Evolutionary conservation across 305 asterid genomes (phyloP).

Genomic region (Striga hermonthica): DNA sequence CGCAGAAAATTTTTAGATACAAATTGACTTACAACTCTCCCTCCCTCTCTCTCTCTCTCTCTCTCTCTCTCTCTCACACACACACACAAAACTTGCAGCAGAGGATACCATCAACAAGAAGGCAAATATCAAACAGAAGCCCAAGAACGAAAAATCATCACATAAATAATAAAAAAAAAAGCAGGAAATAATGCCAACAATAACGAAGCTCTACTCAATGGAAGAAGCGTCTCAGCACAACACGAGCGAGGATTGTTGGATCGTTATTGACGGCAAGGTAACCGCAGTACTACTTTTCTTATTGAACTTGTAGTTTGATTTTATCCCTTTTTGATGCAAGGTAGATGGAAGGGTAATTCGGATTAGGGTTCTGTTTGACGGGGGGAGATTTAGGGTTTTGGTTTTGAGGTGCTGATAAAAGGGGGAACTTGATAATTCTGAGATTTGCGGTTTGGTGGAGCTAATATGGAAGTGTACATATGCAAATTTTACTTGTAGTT

Average conservation of each 20-base stretch:
- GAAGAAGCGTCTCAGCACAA: conserved; percentile 75
- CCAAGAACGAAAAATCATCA: background rate
- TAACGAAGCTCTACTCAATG: conserved; percentile 65
- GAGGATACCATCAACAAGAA: background rate
- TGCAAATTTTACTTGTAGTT: background rate
- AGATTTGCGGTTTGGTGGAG: no score
- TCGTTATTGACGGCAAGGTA: conserved; percentile 79
- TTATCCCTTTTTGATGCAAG: background rate
- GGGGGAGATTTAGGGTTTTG: background rate
- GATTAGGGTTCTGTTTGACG: background rate
- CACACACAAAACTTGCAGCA: conserved; percentile 14
- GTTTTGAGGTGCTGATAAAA: background rate
- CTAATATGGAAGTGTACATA: no score
- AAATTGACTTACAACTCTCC: background rate
- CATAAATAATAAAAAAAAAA: no score
- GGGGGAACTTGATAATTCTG: no score
- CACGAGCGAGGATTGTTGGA: conserved; percentile 79
- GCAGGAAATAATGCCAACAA: conserved; percentile 53
- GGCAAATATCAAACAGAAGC: background rate
- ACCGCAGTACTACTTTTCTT: background rate
- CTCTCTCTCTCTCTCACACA: conserved; percentile 27
- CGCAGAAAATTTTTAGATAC: conserved; percentile 2
- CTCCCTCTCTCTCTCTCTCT: conserved; percentile 22
- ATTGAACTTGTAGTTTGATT: background rate
- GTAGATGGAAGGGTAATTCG: background rate